Evolutionary conservation across 495 filamentous ascomycete species (phyloP).

Genomic region (Oidiodendron maius): DNA sequence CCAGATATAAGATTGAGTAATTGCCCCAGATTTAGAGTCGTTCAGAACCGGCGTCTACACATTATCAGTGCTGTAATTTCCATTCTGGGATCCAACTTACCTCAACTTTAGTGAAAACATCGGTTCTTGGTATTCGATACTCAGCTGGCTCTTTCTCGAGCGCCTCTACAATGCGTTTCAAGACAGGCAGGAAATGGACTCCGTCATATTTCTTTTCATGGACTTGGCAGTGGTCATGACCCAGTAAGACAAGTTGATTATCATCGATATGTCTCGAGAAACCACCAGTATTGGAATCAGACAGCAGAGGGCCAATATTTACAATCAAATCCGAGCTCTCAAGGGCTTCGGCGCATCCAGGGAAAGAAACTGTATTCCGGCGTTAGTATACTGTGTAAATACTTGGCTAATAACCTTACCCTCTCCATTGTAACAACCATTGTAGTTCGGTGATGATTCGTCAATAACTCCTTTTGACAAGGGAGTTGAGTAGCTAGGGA

Average conservation of each 20-base stretch:
- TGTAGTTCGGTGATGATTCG: constrained; percentile 25
- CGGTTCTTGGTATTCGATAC: neutral
- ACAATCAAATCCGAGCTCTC: constrained; percentile 29
- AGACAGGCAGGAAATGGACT: constrained; percentile 13
- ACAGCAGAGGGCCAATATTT: constrained; percentile 29
- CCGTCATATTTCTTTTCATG: neutral
- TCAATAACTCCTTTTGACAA: constrained; percentile 32
- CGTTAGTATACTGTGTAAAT: constrained; percentile 54
- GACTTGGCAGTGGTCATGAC: constrained; percentile 8
- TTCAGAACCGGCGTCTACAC: neutral
- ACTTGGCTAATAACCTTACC: no score
- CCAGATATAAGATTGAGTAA: neutral
- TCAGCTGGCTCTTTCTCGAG: neutral
- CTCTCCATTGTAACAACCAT: constrained; percentile 27
- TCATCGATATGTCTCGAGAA: constrained; percentile 8
- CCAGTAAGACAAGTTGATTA: constrained; percentile 5
- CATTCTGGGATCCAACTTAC: no score
- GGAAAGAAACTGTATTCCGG: constrained; percentile 27
- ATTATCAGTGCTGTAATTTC: neutral
- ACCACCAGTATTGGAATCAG: constrained; percentile 25
- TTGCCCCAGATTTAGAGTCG: neutral
- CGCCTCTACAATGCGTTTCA: neutral
- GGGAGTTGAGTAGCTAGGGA: constrained; percentile 27
- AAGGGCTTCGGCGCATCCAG: constrained; percentile 20
- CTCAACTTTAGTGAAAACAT: neutral